Conservation (phyloP, 2,329 filamentous ascomycete species). For the Pseudogymnoascus sp. region DNA sequence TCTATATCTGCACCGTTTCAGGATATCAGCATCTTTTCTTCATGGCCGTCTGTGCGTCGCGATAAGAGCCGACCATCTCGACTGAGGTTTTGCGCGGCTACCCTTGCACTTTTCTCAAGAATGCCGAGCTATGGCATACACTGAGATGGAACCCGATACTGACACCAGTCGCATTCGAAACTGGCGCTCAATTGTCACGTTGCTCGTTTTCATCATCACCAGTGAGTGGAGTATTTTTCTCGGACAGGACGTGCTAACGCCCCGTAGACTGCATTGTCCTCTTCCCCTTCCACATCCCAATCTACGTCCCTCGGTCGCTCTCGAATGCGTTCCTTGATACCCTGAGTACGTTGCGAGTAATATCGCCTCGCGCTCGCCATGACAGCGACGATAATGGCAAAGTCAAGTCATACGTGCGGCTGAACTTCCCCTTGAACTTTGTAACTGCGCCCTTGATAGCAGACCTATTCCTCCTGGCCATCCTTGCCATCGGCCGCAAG, state of each 20-base stretch:
- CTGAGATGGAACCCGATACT: slow-evolving; percentile 27
- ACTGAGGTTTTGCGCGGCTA: not conserved
- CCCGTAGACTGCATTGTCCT: slow-evolving; percentile 56
- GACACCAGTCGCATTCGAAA: slow-evolving; percentile 48
- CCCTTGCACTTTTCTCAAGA: not conserved
- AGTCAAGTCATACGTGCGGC: slow-evolving; percentile 36
- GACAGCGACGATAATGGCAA: slow-evolving; percentile 24
- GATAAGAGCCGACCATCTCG: not conserved
- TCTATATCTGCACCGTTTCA: not conserved
- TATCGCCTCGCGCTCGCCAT: slow-evolving; percentile 31
- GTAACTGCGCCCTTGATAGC: slow-evolving; percentile 63
- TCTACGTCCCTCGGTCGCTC: slow-evolving; percentile 47
- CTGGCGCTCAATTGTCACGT: slow-evolving; percentile 63
- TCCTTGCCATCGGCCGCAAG: slow-evolving; percentile 54
- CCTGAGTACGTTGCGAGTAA: slow-evolving; percentile 42
- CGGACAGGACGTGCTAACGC: not conserved
- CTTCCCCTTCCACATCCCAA: slow-evolving; percentile 57
- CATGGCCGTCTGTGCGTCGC: not conserved
- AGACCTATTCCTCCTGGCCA: slow-evolving; percentile 62
- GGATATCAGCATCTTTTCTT: not conserved
- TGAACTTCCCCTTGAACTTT: slow-evolving; percentile 59
- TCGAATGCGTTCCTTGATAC: slow-evolving; percentile 36
- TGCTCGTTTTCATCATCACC: slow-evolving; percentile 59
- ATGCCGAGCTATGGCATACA: not conserved
- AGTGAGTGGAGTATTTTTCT: slow-evolving; percentile 44